phyloP scores from a whole-genome alignment of 306 rosid genomes.

The Casuarina cunninghamiana region DNA sequence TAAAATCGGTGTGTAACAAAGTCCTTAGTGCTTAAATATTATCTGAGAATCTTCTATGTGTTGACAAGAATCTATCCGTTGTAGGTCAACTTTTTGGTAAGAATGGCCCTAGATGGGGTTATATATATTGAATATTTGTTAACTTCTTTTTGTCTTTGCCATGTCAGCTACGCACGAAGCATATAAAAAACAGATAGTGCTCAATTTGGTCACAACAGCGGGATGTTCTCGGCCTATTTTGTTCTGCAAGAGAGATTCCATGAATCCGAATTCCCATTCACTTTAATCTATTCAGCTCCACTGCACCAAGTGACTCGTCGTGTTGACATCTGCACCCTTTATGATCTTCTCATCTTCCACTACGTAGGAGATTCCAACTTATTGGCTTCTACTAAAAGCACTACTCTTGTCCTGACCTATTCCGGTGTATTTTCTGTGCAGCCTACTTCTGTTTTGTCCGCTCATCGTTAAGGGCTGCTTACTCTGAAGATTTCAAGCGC shows the following conservation, averaged over 20 bases:
- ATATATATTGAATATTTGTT: no score
- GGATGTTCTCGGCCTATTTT: not conserved
- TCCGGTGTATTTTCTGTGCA: constrained; percentile 13
- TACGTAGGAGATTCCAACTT: not conserved
- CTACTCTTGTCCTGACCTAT: not conserved
- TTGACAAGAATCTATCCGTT: no score
- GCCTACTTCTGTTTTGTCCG: constrained; percentile 84
- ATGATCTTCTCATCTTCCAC: not conserved
- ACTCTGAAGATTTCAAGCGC: constrained; percentile 51
- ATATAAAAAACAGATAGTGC: constrained; percentile 21
- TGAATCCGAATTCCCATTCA: not conserved
- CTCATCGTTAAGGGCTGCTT: constrained; percentile 54
- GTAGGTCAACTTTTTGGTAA: no score
- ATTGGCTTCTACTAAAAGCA: constrained; percentile 8
- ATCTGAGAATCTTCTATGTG: no score
- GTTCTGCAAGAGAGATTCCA: not conserved
- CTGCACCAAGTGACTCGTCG: not conserved
- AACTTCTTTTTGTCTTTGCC: no score
- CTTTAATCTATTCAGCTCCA: not conserved
- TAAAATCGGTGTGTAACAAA: no score
- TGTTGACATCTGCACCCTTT: not conserved
- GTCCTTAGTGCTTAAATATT: no score
- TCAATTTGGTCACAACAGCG: not conserved
- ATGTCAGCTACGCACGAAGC: not conserved
- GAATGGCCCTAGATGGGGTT: no score